These are phyloP conservation scores for Purshia tridentata DNA, from an alignment of 306 rosid species.

Conservation along the genomic window DNA sequence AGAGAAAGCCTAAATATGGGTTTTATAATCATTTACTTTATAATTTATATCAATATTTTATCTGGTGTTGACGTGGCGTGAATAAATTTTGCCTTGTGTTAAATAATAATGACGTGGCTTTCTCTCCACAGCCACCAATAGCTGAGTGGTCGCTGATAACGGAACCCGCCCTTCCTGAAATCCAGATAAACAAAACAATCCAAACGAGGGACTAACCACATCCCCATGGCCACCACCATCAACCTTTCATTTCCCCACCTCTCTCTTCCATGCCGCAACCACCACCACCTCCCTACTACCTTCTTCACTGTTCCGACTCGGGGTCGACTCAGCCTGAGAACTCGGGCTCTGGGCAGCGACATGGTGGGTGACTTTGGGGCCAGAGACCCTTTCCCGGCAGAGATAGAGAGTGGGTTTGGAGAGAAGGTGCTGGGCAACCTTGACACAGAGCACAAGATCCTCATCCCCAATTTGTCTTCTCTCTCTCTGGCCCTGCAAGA, in stretches of 20 bases:
- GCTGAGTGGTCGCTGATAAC: background rate
- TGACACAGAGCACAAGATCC: conserved; percentile 77
- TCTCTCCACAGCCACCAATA: background rate
- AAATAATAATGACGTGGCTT: background rate
- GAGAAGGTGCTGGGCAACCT: conserved; percentile 66
- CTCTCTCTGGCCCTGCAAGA: conserved; percentile 62
- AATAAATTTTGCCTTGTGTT: too few relatives aligned
- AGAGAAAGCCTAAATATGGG: too few relatives aligned
- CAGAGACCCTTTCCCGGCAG: conserved; percentile 90
- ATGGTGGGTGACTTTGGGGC: conserved; percentile 78
- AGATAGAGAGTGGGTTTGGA: conserved; percentile 65
- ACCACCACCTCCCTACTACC: background rate
- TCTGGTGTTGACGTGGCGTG: too few relatives aligned
- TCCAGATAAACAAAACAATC: background rate
- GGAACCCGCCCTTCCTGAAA: background rate
- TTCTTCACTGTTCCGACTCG: conserved; percentile 10
- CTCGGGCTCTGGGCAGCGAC: conserved; percentile 32
- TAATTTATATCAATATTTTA: too few relatives aligned
- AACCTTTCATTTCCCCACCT: conserved; percentile 26
- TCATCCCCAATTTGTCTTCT: conserved; percentile 70
- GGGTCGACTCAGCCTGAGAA: conserved; percentile 16
- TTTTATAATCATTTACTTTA: too few relatives aligned
- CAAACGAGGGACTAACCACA: background rate
- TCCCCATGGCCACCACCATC: conserved; percentile 26
- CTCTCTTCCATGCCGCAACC: background rate